Evolutionary conservation across 495 filamentous ascomycete species (phyloP).

Genomic region (Hypoxylon lenormandii): DNA sequence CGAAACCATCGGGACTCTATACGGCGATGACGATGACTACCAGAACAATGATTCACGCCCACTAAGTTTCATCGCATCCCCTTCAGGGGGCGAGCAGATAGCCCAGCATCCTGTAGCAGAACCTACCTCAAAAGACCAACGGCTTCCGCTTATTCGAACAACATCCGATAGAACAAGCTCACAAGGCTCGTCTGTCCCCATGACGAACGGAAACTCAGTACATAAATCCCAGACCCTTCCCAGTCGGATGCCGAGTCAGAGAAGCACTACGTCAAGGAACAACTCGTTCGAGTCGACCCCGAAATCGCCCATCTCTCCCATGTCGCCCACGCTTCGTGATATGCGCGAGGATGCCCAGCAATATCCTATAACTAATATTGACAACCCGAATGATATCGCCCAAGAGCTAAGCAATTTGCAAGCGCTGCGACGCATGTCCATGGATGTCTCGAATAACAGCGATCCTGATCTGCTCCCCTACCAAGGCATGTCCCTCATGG

Average conservation of each 20-base stretch:
- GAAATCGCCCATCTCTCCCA: slow-evolving; percentile 55
- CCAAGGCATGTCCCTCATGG: slow-evolving; percentile 67
- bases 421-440: slow-evolving; percentile 95
- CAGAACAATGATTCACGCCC: slow-evolving; percentile 58
- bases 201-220: slow-evolving; percentile 41
- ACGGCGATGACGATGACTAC: slow-evolving; percentile 81
- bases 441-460: slow-evolving; percentile 91
- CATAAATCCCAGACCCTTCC: slow-evolving; percentile 58
- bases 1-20: slow-evolving; percentile 96
- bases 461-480: slow-evolving; percentile 95
- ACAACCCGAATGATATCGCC: slow-evolving; percentile 90
- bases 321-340: slow-evolving; percentile 67
- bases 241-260: slow-evolving; percentile 60
- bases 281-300: slow-evolving; percentile 64
- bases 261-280: slow-evolving; percentile 50
- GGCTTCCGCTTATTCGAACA: slow-evolving; percentile 57
- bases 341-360: slow-evolving; percentile 72
- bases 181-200: slow-evolving; percentile 15
- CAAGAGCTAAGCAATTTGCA: slow-evolving; percentile 96
- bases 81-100: slow-evolving; percentile 55
- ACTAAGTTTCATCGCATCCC: slow-evolving; percentile 60
- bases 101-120: slow-evolving; percentile 40
- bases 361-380: slow-evolving; percentile 90
- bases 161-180: slow-evolving; percentile 55
- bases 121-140: slow-evolving; percentile 51